Percentiles rank a stretch among this genome's conserved stretches.
phyloP scores from a whole-genome alignment of 768 basidiomycete species.

The Phanerochaete sordida region DNA sequence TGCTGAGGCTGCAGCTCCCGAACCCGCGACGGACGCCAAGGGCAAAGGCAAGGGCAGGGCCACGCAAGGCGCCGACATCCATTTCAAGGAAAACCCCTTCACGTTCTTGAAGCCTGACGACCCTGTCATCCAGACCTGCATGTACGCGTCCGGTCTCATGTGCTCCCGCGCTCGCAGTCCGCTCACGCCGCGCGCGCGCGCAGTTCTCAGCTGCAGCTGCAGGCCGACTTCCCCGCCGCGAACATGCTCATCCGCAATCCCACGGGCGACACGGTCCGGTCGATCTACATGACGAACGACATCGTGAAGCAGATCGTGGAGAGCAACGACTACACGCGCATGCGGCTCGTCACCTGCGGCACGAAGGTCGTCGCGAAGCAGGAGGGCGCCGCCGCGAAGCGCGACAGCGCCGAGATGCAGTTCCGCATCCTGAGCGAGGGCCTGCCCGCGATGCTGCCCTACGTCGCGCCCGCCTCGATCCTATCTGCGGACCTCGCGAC shows the following conservation, averaged over 20 bases:
- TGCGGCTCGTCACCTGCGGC: constrained; percentile 89
- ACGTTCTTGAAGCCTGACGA: constrained; percentile 74
- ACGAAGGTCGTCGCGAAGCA: constrained; percentile 92
- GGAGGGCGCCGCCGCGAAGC: constrained; percentile 52
- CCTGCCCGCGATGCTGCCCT: constrained; percentile 79
- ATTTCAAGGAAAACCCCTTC: constrained; percentile 84
- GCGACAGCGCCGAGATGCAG: constrained; percentile 48
- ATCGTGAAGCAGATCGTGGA: constrained; percentile 76
- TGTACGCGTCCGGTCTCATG: constrained; percentile 46
- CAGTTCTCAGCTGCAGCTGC: constrained; percentile 73
- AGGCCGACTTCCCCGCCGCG: constrained; percentile 62
- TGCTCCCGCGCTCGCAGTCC: not conserved
- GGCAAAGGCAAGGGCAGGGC: constrained; percentile 21
- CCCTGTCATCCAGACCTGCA: constrained; percentile 64
- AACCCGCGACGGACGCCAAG: constrained; percentile 10
- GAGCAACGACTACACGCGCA: constrained; percentile 78
- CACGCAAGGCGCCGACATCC: constrained; percentile 23
- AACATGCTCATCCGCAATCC: constrained; percentile 89
- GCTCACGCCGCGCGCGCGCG: not conserved
- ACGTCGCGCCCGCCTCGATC: constrained; percentile 61
- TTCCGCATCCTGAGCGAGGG: constrained; percentile 86
- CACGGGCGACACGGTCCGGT: constrained; percentile 63
- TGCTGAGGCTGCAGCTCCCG: constrained; percentile 8
- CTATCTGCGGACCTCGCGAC: constrained; percentile 52
- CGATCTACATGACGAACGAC: constrained; percentile 85